phyloP scores from a whole-genome alignment of 805 yeast genomes.

The Kazachstania viticola region DNA sequence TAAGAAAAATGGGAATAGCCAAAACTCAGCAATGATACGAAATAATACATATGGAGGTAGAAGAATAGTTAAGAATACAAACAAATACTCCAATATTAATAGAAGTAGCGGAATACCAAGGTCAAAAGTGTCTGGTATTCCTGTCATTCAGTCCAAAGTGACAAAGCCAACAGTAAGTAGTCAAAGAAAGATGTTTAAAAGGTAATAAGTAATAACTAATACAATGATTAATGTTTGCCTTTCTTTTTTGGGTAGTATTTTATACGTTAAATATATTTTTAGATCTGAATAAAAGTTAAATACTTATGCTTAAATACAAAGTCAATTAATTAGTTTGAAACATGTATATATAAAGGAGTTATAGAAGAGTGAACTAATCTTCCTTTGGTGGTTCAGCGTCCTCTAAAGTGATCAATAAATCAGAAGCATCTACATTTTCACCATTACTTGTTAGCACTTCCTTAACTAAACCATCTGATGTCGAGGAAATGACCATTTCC shows the following conservation, averaged over 20 bases:
- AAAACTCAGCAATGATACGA: too few relatives aligned
- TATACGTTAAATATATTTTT: too few relatives aligned
- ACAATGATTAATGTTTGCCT: too few relatives aligned
- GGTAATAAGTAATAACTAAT: too few relatives aligned
- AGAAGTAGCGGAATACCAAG: neutral
- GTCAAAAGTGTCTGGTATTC: conserved; percentile 11
- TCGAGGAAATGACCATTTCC: conserved; percentile 98
- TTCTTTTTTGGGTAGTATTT: too few relatives aligned
- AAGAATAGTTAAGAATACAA: too few relatives aligned
- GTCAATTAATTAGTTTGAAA: too few relatives aligned
- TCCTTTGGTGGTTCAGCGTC: conserved; percentile 1
- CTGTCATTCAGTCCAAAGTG: conserved; percentile 13
- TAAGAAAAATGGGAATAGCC: conserved; percentile 1
- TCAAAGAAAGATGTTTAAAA: conserved; percentile 18
- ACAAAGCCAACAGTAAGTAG: conserved; percentile 18
- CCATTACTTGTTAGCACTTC: conserved; percentile 75
- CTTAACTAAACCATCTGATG: conserved; percentile 73
- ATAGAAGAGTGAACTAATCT: too few relatives aligned
- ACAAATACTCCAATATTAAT: neutral
- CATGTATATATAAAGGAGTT: too few relatives aligned
- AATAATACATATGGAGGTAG: too few relatives aligned
- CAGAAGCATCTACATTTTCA: conserved; percentile 92
- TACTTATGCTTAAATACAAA: too few relatives aligned
- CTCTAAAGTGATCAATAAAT: conserved; percentile 57
- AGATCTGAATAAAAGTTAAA: too few relatives aligned